phyloP scores from a whole-genome alignment of 2,329 filamentous ascomycete genomes.

The Taxawa tesnikishii region DNA sequence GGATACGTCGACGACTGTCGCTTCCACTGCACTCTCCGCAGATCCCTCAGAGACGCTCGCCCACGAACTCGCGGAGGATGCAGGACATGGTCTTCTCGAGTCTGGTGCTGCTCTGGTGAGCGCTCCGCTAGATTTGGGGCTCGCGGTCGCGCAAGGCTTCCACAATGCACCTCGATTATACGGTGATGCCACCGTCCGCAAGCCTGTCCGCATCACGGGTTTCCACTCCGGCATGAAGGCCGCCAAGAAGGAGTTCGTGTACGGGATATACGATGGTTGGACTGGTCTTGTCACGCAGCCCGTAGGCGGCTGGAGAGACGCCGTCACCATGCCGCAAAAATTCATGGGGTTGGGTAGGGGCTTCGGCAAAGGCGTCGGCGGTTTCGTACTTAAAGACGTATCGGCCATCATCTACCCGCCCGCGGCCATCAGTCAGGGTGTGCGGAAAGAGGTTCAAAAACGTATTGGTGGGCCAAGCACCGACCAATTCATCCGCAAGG shows the following conservation, averaged over 20 bases:
- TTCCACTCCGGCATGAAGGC: conserved; percentile 64
- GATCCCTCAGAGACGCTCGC: conserved; percentile 15
- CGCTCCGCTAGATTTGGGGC: conserved; percentile 72
- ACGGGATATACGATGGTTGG: conserved; percentile 70
- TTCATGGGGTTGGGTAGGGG: conserved; percentile 34
- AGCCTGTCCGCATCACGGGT: conserved; percentile 67
- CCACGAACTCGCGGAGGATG: conserved; percentile 40
- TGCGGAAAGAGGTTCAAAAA: conserved; percentile 66
- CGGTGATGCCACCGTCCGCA: conserved; percentile 68
- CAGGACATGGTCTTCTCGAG: conserved; percentile 55
- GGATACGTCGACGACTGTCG: conserved; percentile 13
- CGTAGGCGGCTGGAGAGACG: conserved; percentile 51
- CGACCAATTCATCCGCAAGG: conserved; percentile 16
- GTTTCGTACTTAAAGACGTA: conserved; percentile 68
- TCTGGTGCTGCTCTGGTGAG: conserved; percentile 66
- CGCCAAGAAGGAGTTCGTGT: conserved; percentile 48
- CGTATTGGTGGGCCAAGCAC: conserved; percentile 14
- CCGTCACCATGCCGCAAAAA: conserved; percentile 14
- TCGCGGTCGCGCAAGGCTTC: conserved; percentile 75
- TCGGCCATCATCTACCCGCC: conserved; percentile 54
- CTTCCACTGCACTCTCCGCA: conserved; percentile 15
- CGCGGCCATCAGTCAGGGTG: conserved; percentile 71
- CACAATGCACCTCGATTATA: conserved; percentile 80
- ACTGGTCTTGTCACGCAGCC: conserved; percentile 74
- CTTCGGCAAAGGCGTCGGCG: conserved; percentile 72